Conservation (phyloP, 306 rosid genomes). For the Hippophae rhamnoides region DNA sequence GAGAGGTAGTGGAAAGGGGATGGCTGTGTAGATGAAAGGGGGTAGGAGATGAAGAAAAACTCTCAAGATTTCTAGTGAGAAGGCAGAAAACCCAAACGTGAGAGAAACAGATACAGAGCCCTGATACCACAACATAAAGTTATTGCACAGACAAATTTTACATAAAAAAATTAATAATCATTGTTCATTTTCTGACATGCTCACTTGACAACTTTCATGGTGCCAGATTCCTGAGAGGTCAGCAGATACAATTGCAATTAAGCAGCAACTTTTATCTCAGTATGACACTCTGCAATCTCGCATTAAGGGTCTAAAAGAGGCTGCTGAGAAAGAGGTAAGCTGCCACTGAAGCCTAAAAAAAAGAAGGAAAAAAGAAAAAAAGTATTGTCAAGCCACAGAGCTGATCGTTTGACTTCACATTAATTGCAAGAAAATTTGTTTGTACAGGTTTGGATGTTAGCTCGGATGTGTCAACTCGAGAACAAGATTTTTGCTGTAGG, state of each 20-base stretch:
- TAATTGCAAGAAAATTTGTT: conserved; percentile 6
- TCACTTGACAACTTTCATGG: conserved; percentile 8
- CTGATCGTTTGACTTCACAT: neutral
- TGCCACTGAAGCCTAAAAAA: conserved; percentile 6
- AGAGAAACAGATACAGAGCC: too few species aligned
- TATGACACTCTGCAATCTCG: conserved; percentile 83
- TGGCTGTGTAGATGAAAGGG: too few species aligned
- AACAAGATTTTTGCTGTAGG: conserved; percentile 91
- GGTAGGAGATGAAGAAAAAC: too few species aligned
- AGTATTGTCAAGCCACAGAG: conserved; percentile 1
- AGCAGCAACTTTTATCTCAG: conserved; percentile 85
- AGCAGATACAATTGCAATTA: conserved; percentile 62
- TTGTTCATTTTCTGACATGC: neutral
- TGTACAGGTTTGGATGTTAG: conserved; percentile 86
- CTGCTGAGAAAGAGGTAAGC: conserved; percentile 84
- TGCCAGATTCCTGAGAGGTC: conserved; percentile 79
- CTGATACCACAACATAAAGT: too few species aligned
- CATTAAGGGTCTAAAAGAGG: conserved; percentile 69
- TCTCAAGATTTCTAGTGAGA: too few species aligned
- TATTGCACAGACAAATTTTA: too few species aligned
- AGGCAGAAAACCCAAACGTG: too few species aligned
- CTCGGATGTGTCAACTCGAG: conserved; percentile 96
- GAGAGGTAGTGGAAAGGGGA: neutral
- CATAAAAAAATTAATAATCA: too few species aligned
- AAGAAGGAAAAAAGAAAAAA: too few species aligned